phyloP scores from a whole-genome alignment of 1,284 basidiomycete genomes.

The Amylostereum areolatum region DNA sequence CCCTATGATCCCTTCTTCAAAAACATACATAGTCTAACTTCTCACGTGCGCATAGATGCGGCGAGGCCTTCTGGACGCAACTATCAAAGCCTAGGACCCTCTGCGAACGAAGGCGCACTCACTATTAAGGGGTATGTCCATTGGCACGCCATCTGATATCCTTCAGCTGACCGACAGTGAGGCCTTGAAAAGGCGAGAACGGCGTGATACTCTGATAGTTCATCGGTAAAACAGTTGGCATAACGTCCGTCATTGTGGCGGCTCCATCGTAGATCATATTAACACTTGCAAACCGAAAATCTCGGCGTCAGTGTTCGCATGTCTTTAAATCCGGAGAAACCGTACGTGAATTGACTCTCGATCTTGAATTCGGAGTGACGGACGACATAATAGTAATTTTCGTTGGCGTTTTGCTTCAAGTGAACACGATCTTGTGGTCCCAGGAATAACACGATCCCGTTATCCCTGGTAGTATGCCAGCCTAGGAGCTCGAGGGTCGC shows the following conservation, averaged over 20 bases:
- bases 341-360: constrained; percentile 12
- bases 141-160: no score
- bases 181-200: constrained; percentile 1
- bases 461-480: constrained; percentile 9
- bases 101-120: no score
- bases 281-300: constrained; percentile 1
- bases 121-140: no score
- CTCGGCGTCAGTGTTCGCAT: not conserved
- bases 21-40: no score
- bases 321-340: not conserved
- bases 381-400: constrained; percentile 10
- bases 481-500: constrained; percentile 12
- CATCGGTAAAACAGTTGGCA: constrained; percentile 6
- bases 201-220: constrained; percentile 8
- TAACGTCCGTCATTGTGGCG: constrained; percentile 6
- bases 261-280: constrained; percentile 7
- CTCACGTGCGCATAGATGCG: no score
- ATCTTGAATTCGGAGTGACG: constrained; percentile 6
- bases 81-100: no score
- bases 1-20: no score
- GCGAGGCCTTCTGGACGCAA: no score
- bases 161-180: constrained; percentile 8
- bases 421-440: constrained; percentile 5
- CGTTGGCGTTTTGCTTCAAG: constrained; percentile 10
- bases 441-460: constrained; percentile 12